Evolutionary conservation across 1,284 basidiomycete genomes (phyloP), one percentile per base, ranked within the genome.

Genomic region (Porogramme epimiltina): DNA sequence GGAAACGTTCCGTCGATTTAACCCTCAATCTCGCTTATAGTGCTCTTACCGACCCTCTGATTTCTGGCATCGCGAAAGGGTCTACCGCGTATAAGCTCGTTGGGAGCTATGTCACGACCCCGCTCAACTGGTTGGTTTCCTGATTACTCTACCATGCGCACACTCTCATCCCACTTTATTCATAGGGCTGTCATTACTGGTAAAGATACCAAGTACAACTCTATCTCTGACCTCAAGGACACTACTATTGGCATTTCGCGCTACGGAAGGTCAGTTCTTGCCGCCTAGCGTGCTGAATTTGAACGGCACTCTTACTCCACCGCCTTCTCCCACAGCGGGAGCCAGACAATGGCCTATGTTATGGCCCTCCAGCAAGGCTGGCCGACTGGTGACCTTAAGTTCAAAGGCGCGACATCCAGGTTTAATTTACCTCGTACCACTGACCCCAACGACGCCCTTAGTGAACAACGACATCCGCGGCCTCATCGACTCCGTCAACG

Each of bases 291-390:
- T n/a, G n/a, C n/a, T n/a, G n/a, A n/a, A n/a, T n/a, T n/a, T n/a
- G 34, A 6, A 16, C 8, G 34, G n/a, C 34, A 18, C 16, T 37
- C 6, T 10, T 8, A 16, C 18, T 24, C 1, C 3, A 11, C 42
- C 22, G 20, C n/a, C n/a, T 18, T 25, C 23, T 9, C 24, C 36
- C n/a, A 6, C 47, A 91, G 89, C 59, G 93, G 93, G 25, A 91
- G 85, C 58, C 89, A 95, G 67, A 93, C 93, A 8, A 98, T 98
- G 95, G 95, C 94, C 2, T 91, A 87, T 56, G 93, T 98, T 22
- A 92, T 98, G 87, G 92, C 90, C 2, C 73, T 93, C 33, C 87
- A 95, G 57, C 84, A 95, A 66, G 84, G 85, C 16, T 96, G 93
- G 93, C 69, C 77, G 2, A 86, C 87, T 0, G 76, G 82, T 42